Conservation (phyloP, 2,329 filamentous ascomycete genomes). For the Neonectria sp. region DNA sequence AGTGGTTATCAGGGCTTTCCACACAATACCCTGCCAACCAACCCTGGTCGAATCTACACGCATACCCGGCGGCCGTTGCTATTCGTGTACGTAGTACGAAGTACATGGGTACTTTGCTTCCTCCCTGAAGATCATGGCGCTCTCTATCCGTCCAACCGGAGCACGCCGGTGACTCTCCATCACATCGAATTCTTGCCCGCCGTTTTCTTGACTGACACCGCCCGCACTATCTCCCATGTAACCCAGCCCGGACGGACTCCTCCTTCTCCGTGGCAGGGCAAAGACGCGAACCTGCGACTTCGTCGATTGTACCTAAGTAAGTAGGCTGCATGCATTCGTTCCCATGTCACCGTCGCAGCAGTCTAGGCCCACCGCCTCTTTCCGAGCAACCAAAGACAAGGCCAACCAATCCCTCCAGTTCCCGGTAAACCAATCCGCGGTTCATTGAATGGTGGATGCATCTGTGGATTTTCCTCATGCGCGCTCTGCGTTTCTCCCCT, state of each 20-base stretch:
- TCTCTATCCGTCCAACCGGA: background rate
- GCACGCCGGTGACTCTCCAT: conserved; percentile 1
- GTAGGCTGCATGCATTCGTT: background rate
- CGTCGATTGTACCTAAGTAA: too few species aligned
- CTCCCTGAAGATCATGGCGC: conserved; percentile 1
- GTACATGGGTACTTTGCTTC: background rate
- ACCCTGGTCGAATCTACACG: background rate
- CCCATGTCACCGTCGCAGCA: background rate
- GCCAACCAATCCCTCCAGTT: background rate
- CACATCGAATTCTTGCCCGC: background rate
- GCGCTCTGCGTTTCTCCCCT: background rate
- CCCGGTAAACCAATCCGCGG: conserved; percentile 5
- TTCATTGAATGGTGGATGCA: conserved; percentile 3
- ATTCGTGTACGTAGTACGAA: background rate
- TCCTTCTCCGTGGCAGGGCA: background rate
- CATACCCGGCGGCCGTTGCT: background rate
- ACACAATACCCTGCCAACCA: background rate
- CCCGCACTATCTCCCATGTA: background rate
- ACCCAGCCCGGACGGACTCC: background rate
- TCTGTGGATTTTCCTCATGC: background rate
- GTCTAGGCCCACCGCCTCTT: too few species aligned
- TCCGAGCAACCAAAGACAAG: too few species aligned
- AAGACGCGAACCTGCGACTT: background rate
- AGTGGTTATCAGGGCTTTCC: too few species aligned
- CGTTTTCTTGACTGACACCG: background rate